These are phyloP conservation scores for Arabidopsis hybrid DNA, from an alignment of 441 rosid species.

Conservation along the genomic window DNA sequence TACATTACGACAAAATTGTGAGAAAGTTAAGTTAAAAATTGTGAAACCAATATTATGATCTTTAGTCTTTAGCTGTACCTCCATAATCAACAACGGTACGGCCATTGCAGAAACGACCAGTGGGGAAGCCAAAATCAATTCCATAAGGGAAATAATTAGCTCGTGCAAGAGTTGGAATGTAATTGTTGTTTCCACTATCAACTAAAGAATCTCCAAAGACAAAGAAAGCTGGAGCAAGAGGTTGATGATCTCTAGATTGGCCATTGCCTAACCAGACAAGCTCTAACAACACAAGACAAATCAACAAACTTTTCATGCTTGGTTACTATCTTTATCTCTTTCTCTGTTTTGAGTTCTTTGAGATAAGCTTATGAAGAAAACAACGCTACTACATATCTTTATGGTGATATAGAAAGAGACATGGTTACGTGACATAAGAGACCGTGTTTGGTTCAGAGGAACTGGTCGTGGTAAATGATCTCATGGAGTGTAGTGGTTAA, in stretches of 20 bases:
- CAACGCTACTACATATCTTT: background rate
- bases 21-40: constrained; percentile 4
- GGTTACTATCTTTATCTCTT: constrained; percentile 10
- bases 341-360: constrained; percentile 8
- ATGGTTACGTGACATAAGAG: constrained; percentile 21
- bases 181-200: constrained; percentile 50
- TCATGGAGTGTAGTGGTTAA: constrained; percentile 48
- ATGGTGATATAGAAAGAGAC: constrained; percentile 16
- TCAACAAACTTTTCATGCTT: constrained; percentile 41
- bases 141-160: constrained; percentile 51
- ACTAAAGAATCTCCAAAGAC: constrained; percentile 46
- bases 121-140: constrained; percentile 48
- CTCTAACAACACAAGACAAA: constrained; percentile 28
- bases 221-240: constrained; percentile 49
- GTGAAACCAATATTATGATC: background rate
- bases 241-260: constrained; percentile 23
- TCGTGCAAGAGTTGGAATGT: constrained; percentile 43
- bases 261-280: constrained; percentile 35
- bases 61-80: constrained; percentile 31
- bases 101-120: constrained; percentile 51
- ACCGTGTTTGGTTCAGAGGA: constrained; percentile 31
- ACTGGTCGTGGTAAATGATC: constrained; percentile 45
- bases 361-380: constrained; percentile 22
- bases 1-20: background rate
- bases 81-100: constrained; percentile 46